phyloP scores from a whole-genome alignment of 768 basidiomycete species.

The Collybia mongolica region DNA sequence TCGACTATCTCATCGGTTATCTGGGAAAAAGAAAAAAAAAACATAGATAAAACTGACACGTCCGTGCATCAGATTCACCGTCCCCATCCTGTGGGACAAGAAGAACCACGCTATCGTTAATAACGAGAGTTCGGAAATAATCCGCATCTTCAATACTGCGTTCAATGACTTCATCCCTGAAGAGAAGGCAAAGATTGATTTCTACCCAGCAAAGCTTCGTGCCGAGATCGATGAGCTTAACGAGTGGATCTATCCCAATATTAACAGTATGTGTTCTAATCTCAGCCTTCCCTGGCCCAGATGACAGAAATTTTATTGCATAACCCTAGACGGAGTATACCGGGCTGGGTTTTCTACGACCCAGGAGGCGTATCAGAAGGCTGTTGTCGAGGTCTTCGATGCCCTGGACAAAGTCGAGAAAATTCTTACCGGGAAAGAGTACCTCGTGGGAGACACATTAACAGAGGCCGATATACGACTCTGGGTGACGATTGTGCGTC shows the following conservation, averaged over 20 bases:
- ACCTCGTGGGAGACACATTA: constrained; percentile 77
- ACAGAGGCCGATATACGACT: constrained; percentile 87
- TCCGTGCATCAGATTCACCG: constrained; percentile 60
- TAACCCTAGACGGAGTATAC: constrained; percentile 74
- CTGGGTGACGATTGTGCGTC: constrained; percentile 86
- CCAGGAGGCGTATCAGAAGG: constrained; percentile 78
- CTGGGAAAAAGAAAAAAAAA: too few relatives aligned
- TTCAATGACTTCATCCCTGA: constrained; percentile 74
- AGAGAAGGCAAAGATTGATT: constrained; percentile 64
- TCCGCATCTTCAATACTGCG: constrained; percentile 86
- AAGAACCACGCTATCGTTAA: constrained; percentile 86
- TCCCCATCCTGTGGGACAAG: constrained; percentile 93
- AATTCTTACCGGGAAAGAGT: constrained; percentile 74
- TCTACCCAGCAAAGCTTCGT: constrained; percentile 75
- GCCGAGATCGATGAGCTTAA: constrained; percentile 83
- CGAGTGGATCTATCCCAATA: constrained; percentile 80
- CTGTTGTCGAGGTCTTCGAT: constrained; percentile 72
- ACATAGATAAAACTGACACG: background rate
- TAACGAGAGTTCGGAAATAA: constrained; percentile 95
- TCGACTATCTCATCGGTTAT: constrained; percentile 10
- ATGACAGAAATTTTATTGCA: background rate
- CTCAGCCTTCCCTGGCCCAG: background rate
- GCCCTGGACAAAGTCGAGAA: constrained; percentile 82
- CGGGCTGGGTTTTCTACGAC: constrained; percentile 83
- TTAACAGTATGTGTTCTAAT: constrained; percentile 67